These are phyloP conservation scores for Tolypocladium paradoxum DNA, from an alignment of 2,329 filamentous ascomycete species.

Conservation along the genomic window DNA sequence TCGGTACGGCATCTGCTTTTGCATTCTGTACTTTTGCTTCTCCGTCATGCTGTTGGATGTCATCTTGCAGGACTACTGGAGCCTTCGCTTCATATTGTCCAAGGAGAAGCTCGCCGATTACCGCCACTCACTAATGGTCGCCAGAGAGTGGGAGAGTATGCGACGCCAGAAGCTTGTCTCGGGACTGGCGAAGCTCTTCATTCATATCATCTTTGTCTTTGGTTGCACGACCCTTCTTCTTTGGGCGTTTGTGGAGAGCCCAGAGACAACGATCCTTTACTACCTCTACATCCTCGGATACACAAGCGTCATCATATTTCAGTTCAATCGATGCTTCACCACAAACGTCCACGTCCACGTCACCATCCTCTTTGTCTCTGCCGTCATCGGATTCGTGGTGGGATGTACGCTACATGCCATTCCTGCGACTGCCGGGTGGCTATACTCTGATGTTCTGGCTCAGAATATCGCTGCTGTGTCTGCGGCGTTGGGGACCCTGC, in stretches of 20 bases:
- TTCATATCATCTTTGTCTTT: conserved; percentile 19
- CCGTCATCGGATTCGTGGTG: conserved; percentile 17
- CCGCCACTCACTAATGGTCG: conserved; percentile 13
- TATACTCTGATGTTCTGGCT: conserved; percentile 21
- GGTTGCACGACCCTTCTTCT: conserved; percentile 20
- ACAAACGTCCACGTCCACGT: conserved; percentile 22
- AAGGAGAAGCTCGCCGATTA: conserved; percentile 19
- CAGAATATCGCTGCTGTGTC: conserved; percentile 19
- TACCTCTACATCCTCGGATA: conserved; percentile 24
- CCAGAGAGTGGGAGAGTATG: conserved; percentile 8
- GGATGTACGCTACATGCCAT: conserved; percentile 21
- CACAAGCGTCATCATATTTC: conserved; percentile 24
- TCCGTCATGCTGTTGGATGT: conserved; percentile 26
- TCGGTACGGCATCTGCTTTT: conserved; percentile 25
- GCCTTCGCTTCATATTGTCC: conserved; percentile 19
- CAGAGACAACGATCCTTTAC: conserved; percentile 20
- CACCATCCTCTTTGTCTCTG: conserved; percentile 20
- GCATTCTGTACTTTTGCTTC: conserved; percentile 27
- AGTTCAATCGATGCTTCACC: conserved; percentile 29
- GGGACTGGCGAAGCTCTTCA: conserved; percentile 18
- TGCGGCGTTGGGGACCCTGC: conserved; percentile 18
- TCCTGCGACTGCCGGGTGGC: conserved; percentile 12
- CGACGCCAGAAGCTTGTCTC: conserved; percentile 4
- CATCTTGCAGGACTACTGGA: conserved; percentile 25
- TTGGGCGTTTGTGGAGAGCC: conserved; percentile 22